Percentiles rank a stretch among this genome's conserved stretches.
phyloP scores from a whole-genome alignment of 768 basidiomycete species.

The Hydnomerulius pinastri region DNA sequence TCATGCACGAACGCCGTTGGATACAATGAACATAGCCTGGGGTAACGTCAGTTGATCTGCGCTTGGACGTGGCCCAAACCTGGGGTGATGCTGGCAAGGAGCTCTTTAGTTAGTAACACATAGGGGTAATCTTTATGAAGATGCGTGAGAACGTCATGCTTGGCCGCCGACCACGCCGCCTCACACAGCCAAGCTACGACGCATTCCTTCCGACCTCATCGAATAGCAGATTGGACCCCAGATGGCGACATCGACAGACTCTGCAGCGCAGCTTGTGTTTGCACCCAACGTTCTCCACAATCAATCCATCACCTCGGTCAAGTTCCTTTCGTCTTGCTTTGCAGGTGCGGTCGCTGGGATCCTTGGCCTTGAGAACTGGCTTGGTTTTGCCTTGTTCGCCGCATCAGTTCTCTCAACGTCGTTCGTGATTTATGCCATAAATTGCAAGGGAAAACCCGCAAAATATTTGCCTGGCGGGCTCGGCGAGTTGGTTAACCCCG shows the following conservation, averaged over 20 bases:
- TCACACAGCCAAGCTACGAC: background rate
- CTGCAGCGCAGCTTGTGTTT: slow-evolving; percentile 62
- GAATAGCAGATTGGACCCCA: background rate
- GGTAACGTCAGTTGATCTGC: too few relatives aligned
- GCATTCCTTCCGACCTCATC: background rate
- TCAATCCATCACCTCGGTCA: slow-evolving; percentile 60
- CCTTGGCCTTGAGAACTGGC: slow-evolving; percentile 83
- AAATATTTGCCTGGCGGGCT: slow-evolving; percentile 67
- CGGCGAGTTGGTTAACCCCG: slow-evolving; percentile 74
- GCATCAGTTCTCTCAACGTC: slow-evolving; percentile 68
- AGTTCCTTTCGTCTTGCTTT: slow-evolving; percentile 83
- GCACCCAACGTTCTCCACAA: slow-evolving; percentile 68
- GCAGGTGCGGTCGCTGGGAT: slow-evolving; percentile 88
- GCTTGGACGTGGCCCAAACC: too few relatives aligned
- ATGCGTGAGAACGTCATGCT: slow-evolving; percentile 16
- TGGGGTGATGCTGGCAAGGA: too few relatives aligned
- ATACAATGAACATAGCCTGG: too few relatives aligned
- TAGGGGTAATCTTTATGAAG: background rate
- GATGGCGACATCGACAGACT: slow-evolving; percentile 53
- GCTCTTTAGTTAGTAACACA: too few relatives aligned
- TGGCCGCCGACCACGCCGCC: too few relatives aligned
- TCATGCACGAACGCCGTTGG: too few relatives aligned
- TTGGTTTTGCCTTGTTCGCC: slow-evolving; percentile 80
- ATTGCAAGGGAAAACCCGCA: slow-evolving; percentile 65
- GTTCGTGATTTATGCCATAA: slow-evolving; percentile 62